A percentile compares a stretch with the other conserved stretches of the same genome.
Evolutionary conservation across 139 green algal genomes (phyloP).

Genomic region (Pseudopediastrum boryanum): DNA sequence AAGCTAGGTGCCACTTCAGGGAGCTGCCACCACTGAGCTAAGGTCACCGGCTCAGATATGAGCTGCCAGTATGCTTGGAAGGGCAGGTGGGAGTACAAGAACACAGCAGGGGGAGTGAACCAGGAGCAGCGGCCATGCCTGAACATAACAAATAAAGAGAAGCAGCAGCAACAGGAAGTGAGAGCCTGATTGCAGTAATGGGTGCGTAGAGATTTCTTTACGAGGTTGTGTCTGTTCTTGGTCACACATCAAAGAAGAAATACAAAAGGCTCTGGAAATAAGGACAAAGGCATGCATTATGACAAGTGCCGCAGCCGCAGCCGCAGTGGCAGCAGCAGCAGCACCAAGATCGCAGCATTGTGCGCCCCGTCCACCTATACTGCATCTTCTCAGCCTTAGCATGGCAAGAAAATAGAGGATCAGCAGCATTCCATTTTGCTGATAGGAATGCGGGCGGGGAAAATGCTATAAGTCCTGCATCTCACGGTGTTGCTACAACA

Average conservation of each 20-base stretch:
- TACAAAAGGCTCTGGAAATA: not conserved
- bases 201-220: too few species aligned
- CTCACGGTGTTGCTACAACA: too few species aligned
- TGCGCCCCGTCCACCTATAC: too few species aligned
- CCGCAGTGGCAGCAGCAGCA: too few species aligned
- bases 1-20: slow-evolving; percentile 39
- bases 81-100: slow-evolving; percentile 61
- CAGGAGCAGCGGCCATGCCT: slow-evolving; percentile 39
- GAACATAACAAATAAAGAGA: not conserved
- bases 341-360: too few species aligned
- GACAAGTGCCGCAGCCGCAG: not conserved
- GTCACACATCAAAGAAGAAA: not conserved
- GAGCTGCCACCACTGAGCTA: slow-evolving; percentile 49
- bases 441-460: too few species aligned
- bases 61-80: slow-evolving; percentile 67
- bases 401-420: too few species aligned
- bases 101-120: slow-evolving; percentile 55
- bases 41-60: slow-evolving; percentile 40
- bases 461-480: too few species aligned
- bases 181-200: too few species aligned
- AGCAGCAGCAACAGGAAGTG: too few species aligned
- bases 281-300: not conserved
- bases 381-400: too few species aligned
- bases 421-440: too few species aligned
- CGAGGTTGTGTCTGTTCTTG: not conserved